Evolutionary conservation across 1,284 basidiomycete species (phyloP).

Genomic region (Moesziomyces parantarcticus): DNA sequence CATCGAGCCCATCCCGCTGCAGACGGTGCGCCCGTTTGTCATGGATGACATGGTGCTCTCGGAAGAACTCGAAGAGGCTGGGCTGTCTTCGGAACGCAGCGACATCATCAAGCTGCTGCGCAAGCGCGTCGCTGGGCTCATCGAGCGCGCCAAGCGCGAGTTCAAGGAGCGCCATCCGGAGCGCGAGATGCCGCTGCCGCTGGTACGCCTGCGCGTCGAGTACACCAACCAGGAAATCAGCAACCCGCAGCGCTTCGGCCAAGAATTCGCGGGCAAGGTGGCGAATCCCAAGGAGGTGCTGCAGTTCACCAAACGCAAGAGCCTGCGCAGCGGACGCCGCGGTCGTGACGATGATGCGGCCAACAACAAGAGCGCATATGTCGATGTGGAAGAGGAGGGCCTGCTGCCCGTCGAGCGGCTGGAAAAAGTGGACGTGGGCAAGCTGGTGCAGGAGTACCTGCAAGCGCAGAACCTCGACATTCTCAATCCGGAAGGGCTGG

Average conservation of each 20-base stretch:
- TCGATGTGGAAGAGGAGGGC: conserved; percentile 43
- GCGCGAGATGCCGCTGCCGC: conserved; percentile 73
- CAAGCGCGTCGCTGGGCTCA: conserved; percentile 70
- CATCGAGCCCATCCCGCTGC: conserved; percentile 83
- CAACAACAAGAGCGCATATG: conserved; percentile 22
- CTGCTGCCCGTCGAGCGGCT: conserved; percentile 55
- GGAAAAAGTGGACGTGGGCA: conserved; percentile 56
- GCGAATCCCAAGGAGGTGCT: conserved; percentile 94
- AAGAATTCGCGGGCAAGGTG: conserved; percentile 88
- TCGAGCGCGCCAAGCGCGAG: conserved; percentile 78
- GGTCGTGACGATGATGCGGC: conserved; percentile 7
- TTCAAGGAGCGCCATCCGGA: conserved; percentile 78
- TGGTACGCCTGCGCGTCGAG: conserved; percentile 79
- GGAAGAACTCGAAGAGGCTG: conserved; percentile 71
- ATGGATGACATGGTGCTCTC: conserved; percentile 82
- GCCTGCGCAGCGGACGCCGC: conserved; percentile 19
- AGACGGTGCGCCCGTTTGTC: conserved; percentile 94
- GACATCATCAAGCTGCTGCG: conserved; percentile 55
- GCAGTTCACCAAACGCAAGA: conserved; percentile 85
- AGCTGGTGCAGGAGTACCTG: conserved; percentile 59
- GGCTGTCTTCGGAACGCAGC: conserved; percentile 44
- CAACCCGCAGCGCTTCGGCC: conserved; percentile 95
- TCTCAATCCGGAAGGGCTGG: conserved; percentile 55
- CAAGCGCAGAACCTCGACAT: conserved; percentile 60
- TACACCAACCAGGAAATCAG: conserved; percentile 63